Conservation (phyloP, 352 stramenopile species). For the Pythium folliculosum region DNA sequence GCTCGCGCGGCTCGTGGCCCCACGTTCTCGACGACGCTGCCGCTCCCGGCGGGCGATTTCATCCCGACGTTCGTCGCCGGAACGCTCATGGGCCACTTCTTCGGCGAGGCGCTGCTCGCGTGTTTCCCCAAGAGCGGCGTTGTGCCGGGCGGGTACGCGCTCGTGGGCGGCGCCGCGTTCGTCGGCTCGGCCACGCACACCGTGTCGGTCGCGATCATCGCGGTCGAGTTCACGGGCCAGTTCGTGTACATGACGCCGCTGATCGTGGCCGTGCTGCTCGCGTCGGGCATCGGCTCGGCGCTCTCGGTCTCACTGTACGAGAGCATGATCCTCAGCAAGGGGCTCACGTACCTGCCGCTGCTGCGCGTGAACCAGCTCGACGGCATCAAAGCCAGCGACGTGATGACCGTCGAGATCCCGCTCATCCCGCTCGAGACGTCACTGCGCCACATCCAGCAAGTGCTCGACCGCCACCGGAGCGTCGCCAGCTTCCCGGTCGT, state of each 20-base stretch:
- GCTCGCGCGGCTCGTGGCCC: slow-evolving; percentile 40
- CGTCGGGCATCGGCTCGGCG: slow-evolving; percentile 48
- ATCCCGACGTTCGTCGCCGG: slow-evolving; percentile 69
- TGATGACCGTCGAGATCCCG: slow-evolving; percentile 51
- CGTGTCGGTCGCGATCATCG: slow-evolving; percentile 75
- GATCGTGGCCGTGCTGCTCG: slow-evolving; percentile 52
- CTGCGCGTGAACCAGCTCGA: slow-evolving; percentile 50
- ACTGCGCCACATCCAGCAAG: slow-evolving; percentile 27
- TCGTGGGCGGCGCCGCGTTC: slow-evolving; percentile 64
- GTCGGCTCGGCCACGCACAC: slow-evolving; percentile 65
- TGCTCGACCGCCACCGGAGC: slow-evolving; percentile 28
- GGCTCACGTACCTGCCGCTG: slow-evolving; percentile 54
- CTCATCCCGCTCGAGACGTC: slow-evolving; percentile 45
- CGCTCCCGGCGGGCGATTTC: slow-evolving; percentile 60
- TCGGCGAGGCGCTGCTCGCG: slow-evolving; percentile 43
- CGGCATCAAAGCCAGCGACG: slow-evolving; percentile 47
- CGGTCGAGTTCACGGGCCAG: slow-evolving; percentile 69
- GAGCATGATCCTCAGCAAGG: slow-evolving; percentile 56
- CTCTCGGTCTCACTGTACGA: slow-evolving; percentile 68
- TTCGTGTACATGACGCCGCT: slow-evolving; percentile 70
- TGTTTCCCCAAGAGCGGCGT: slow-evolving; percentile 42
- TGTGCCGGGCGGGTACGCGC: slow-evolving; percentile 61
- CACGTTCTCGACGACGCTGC: slow-evolving; percentile 51
- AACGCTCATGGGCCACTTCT: slow-evolving; percentile 54
- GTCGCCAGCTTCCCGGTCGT: slow-evolving; percentile 44